A percentile compares a stretch with the other conserved stretches of the same genome.
Conservation (phyloP, 495 filamentous ascomycete genomes). For the Aspergillus funiculosus region DNA sequence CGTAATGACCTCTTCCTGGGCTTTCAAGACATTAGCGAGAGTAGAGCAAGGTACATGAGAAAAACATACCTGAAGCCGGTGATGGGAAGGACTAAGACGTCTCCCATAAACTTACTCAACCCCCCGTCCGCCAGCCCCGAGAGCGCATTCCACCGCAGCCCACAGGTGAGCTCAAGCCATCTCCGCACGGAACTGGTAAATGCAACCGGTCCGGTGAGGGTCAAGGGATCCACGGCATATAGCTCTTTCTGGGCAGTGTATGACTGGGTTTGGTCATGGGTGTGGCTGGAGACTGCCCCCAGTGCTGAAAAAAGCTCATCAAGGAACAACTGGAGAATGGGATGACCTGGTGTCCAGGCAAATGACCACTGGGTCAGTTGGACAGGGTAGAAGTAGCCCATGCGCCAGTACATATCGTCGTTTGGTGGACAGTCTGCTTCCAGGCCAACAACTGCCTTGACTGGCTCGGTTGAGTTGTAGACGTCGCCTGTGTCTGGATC, state of each 20-base stretch:
- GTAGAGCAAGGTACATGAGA: background rate
- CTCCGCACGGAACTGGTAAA: slow-evolving; percentile 10
- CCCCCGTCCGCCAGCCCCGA: slow-evolving; percentile 15
- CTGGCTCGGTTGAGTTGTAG: slow-evolving; percentile 1
- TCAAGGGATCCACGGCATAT: slow-evolving; percentile 11
- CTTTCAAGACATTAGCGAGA: background rate
- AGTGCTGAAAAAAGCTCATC: slow-evolving; percentile 3
- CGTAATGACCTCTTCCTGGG: slow-evolving; percentile 9
- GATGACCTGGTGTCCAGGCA: slow-evolving; percentile 15
- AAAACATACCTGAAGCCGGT: slow-evolving; percentile 19
- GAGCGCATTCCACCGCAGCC: slow-evolving; percentile 17
- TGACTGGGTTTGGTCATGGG: background rate
- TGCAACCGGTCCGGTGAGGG: slow-evolving; percentile 16
- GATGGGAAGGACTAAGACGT: slow-evolving; percentile 19
- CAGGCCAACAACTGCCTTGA: slow-evolving; percentile 17
- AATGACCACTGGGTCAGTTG: slow-evolving; percentile 22
- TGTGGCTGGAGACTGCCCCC: background rate
- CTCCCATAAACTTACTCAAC: slow-evolving; percentile 13
- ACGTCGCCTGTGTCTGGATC: slow-evolving; percentile 6
- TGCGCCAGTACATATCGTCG: slow-evolving; percentile 18
- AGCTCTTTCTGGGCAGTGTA: background rate
- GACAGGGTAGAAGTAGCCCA: slow-evolving; percentile 17
- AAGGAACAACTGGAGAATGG: slow-evolving; percentile 11
- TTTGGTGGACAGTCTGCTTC: slow-evolving; percentile 16
- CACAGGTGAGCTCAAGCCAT: slow-evolving; percentile 1